phyloP scores from a whole-genome alignment of 306 rosid species.

The Fragaria nilgerrensis region DNA sequence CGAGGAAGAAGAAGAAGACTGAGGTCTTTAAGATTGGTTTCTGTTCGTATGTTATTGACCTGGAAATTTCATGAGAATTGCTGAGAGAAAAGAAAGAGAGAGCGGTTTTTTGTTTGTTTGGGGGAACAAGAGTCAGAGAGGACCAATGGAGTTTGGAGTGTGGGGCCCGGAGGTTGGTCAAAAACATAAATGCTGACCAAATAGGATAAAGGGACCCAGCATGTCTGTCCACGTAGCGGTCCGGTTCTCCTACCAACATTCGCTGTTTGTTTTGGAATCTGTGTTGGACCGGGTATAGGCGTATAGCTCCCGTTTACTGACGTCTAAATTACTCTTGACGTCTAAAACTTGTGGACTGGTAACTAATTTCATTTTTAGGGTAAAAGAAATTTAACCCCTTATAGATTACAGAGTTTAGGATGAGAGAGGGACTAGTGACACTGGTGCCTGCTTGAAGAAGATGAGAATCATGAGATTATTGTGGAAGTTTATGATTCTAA shows the following conservation, averaged over 20 bases:
- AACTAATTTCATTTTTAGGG: no score
- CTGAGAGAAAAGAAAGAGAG: neutral
- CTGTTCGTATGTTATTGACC: neutral
- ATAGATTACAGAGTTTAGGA: no score
- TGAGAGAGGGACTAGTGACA: no score
- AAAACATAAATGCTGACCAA: conserved; percentile 6
- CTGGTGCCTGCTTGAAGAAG: neutral
- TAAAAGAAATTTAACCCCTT: no score
- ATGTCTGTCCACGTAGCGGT: neutral
- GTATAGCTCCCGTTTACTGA: neutral
- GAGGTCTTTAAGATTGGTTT: neutral
- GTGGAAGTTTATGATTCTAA: neutral
- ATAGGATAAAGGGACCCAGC: neutral
- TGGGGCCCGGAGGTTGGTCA: conserved; percentile 17
- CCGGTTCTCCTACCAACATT: neutral
- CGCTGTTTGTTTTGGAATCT: neutral
- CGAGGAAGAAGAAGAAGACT: neutral
- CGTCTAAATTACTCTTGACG: neutral
- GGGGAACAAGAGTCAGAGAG: neutral
- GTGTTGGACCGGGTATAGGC: neutral
- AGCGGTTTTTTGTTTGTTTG: neutral
- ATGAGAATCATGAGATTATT: neutral
- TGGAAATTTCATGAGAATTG: neutral
- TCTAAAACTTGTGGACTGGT: no score
- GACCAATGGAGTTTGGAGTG: conserved; percentile 7